These are phyloP conservation scores for Apiotrichum siamense DNA, from an alignment of 1,284 basidiomycete species.

Conservation along the genomic window DNA sequence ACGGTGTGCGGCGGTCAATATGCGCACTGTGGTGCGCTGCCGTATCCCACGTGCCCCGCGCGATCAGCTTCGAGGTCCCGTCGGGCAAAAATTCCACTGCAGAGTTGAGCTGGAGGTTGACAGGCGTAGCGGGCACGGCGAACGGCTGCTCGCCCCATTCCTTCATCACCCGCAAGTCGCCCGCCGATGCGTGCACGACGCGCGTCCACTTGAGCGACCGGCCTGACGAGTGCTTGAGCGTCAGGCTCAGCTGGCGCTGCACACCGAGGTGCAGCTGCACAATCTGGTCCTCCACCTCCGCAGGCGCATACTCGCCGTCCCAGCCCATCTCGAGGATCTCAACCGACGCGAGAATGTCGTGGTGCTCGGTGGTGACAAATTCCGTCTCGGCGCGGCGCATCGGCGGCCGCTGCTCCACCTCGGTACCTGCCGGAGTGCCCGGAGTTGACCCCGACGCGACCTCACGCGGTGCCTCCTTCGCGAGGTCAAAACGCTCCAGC, in stretches of 20 bases:
- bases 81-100: constrained; percentile 67
- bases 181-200: constrained; percentile 49
- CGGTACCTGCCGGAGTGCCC: no score
- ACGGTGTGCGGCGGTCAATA: constrained; percentile 74
- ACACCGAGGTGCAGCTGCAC: constrained; percentile 89
- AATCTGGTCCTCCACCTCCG: constrained; percentile 75
- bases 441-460: no score
- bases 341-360: constrained; percentile 81
- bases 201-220: constrained; percentile 78
- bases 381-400: constrained; percentile 89
- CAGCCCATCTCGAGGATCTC: constrained; percentile 81
- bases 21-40: constrained; percentile 81
- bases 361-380: constrained; percentile 77
- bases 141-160: constrained; percentile 67
- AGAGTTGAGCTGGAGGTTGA: constrained; percentile 63
- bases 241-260: constrained; percentile 73
- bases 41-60: constrained; percentile 83
- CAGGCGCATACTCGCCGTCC: constrained; percentile 75
- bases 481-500: constrained; percentile 59
- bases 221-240: constrained; percentile 80
- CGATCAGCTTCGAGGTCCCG: constrained; percentile 66
- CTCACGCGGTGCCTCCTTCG: constrained; percentile 13
- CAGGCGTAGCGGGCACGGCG: constrained; percentile 60
- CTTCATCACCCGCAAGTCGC: constrained; percentile 76
- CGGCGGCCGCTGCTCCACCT: constrained; percentile 53